Conservation (phyloP, 306 rosid genomes). For the Luffa acutangula region DNA sequence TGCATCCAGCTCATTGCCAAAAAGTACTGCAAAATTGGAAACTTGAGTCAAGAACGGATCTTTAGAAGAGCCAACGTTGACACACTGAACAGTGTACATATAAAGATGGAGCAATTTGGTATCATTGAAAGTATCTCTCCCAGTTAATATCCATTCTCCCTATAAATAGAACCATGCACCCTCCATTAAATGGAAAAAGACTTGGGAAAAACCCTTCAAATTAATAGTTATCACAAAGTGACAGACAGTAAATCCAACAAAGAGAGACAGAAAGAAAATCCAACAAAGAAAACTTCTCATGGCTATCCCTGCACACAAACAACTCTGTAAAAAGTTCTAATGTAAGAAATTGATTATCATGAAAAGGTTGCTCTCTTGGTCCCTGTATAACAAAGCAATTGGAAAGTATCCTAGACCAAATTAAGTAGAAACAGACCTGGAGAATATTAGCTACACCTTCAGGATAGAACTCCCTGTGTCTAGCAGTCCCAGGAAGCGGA, state of each 20-base stretch:
- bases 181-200: neutral
- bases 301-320: neutral
- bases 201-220: neutral
- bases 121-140: slow-evolving; percentile 55
- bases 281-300: neutral
- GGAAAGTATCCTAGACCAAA: neutral
- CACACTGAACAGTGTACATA: slow-evolving; percentile 62
- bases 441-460: slow-evolving; percentile 95
- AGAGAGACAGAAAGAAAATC: neutral
- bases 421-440: slow-evolving; percentile 46
- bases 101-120: slow-evolving; percentile 48
- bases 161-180: slow-evolving; percentile 19
- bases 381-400: neutral
- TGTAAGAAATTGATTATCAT: neutral
- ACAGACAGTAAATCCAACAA: neutral
- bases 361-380: neutral
- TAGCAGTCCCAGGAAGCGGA: slow-evolving; percentile 97
- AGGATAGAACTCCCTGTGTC: slow-evolving; percentile 98
- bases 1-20: slow-evolving; percentile 99
- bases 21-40: slow-evolving; percentile 80
- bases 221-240: neutral
- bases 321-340: neutral
- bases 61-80: slow-evolving; percentile 65
- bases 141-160: slow-evolving; percentile 97
- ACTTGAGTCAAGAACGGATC: slow-evolving; percentile 93